Base-by-base conservation (phyloP, 202 grass and related monocot genomes). In the Setaria viridis region DNA sequence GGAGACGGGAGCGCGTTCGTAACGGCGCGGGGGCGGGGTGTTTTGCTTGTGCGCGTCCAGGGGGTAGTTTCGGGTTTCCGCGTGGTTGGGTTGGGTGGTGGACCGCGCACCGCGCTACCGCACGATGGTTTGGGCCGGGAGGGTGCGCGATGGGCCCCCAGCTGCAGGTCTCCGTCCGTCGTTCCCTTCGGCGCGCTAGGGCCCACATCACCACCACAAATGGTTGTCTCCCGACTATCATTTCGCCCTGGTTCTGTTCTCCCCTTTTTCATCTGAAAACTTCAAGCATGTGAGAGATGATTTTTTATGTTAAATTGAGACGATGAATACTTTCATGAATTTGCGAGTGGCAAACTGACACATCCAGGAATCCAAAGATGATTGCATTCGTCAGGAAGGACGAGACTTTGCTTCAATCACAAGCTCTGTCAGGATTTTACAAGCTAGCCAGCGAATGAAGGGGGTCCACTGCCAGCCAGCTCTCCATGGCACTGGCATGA, bases 1-100 rank as follows among this genome's bases (percentile, higher is more conserved):
- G 71, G 17, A 20, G 53, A 54, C 6, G 8, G 9, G 30, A 13
- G 72, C 32, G 35, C 17, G 46, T 65, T 65, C 33, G 60, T 56
- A 56, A 76, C 71, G 29, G 47, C n/a, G 68, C 39, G 21, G 29
- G 29, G 16, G 46, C 19, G 65, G 55, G 57, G 20, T 30, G 4
- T 50, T 73, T 58, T 58, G 70, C 42, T 2, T 53, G 54, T 5
- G 72, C 14, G 69, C 29, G 34, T 0, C 9, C 11, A 30, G 59
- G 1, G 49, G 80, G 80, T 0, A 78, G 33, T 88, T 72, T 64
- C 11, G 80, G 63, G 42, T n/a, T 78, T 83, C 70, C 45, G 13
- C 4, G 35, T 33, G 13, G 13, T 39, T 50, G 2, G 5, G 57
- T 64, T 2, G 75, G 54, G 54, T 25, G 68, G 50, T 82, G 53